A percentile compares a stretch with the other conserved stretches of the same genome.
phyloP scores from a whole-genome alignment of 1,284 basidiomycete genomes.

The Vanrija sp. region DNA sequence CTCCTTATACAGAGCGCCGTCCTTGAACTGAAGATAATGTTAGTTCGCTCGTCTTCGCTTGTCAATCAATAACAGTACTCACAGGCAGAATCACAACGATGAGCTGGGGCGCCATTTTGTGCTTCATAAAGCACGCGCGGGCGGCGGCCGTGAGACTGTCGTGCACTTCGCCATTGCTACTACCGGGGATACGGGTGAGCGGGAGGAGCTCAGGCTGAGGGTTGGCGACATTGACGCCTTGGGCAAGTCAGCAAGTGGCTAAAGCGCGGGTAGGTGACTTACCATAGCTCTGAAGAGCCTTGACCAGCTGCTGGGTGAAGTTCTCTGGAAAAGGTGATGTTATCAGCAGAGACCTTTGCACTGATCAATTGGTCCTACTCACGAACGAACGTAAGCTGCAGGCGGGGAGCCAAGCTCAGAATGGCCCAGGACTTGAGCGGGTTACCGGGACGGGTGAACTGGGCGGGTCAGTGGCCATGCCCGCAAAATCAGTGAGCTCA shows the following conservation, averaged over 20 bases:
- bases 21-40: slow-evolving; percentile 23
- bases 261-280: not conserved
- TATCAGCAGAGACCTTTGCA: not conserved
- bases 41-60: not conserved
- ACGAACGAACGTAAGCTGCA: slow-evolving; percentile 21
- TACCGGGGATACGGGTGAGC: slow-evolving; percentile 9
- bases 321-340: no score
- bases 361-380: not conserved
- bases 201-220: slow-evolving; percentile 18
- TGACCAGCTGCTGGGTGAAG: no score
- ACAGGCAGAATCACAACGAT: slow-evolving; percentile 44
- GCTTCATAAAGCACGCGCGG: slow-evolving; percentile 28
- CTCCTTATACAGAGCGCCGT: slow-evolving; percentile 45
- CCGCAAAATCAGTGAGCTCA: not conserved
- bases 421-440: slow-evolving; percentile 45
- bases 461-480: slow-evolving; percentile 5
- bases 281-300: not conserved
- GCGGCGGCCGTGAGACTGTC: slow-evolving; percentile 25
- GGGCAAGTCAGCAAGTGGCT: not conserved
- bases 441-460: slow-evolving; percentile 41
- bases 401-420: not conserved
- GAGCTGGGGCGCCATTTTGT: slow-evolving; percentile 41
- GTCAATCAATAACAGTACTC: slow-evolving; percentile 7
- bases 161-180: not conserved
- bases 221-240: slow-evolving; percentile 32